phyloP scores from a whole-genome alignment of 305 asterid species.

The Ajuga reptans region DNA sequence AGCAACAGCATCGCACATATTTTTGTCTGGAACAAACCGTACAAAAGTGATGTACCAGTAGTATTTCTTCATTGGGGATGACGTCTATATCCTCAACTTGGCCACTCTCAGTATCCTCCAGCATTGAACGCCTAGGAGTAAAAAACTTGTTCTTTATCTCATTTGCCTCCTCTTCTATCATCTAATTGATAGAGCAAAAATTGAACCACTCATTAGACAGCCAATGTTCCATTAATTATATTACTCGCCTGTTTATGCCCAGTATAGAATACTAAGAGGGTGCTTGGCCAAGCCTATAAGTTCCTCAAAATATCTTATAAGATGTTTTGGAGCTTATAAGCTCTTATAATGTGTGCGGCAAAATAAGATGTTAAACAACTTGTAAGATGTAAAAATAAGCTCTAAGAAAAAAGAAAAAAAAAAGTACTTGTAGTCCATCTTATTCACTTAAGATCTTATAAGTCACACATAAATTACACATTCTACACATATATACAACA shows the following conservation, averaged over 20 bases:
- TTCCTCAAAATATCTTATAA: too few species aligned
- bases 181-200: constrained; percentile 29
- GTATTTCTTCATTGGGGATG: constrained; percentile 92
- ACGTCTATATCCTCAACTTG: constrained; percentile 84
- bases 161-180: constrained; percentile 78
- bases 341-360: too few species aligned
- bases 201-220: constrained; percentile 2
- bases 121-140: constrained; percentile 80
- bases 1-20: constrained; percentile 17
- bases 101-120: constrained; percentile 82
- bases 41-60: constrained; percentile 49
- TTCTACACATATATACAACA: too few species aligned
- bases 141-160: constrained; percentile 82
- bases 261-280: background rate
- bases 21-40: constrained; percentile 14
- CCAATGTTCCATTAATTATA: background rate
- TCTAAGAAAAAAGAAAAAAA: too few species aligned
- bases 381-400: too few species aligned
- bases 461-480: too few species aligned
- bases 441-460: too few species aligned
- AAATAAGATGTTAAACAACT: too few species aligned
- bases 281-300: too few species aligned
- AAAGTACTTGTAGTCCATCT: too few species aligned
- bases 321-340: too few species aligned
- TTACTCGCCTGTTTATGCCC: background rate